phyloP scores from a whole-genome alignment of 306 rosid species.

The Dryas drummondii region DNA sequence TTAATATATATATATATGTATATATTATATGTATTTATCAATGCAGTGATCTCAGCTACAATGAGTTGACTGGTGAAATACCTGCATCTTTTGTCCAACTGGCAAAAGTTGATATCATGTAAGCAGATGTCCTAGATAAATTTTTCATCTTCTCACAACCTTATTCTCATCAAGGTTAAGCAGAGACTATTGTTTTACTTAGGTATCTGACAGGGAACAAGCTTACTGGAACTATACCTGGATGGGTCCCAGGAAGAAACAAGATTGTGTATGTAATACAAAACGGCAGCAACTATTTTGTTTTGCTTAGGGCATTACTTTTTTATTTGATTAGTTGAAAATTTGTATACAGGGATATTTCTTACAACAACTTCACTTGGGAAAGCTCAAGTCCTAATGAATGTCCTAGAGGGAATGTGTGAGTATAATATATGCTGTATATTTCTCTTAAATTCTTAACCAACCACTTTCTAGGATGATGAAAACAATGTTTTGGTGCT shows the following conservation, averaged over 20 bases:
- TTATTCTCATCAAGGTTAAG: slow-evolving; percentile 7
- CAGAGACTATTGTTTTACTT: slow-evolving; percentile 13
- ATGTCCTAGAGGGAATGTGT: slow-evolving; percentile 77
- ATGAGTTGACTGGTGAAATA: slow-evolving; percentile 66
- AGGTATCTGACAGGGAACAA: slow-evolving; percentile 80
- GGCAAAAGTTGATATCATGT: slow-evolving; percentile 64
- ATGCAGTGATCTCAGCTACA: slow-evolving; percentile 84
- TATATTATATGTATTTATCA: not conserved
- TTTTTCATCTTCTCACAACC: slow-evolving; percentile 3
- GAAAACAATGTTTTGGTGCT: slow-evolving; percentile 21
- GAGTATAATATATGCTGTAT: slow-evolving; percentile 37
- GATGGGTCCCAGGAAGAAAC: slow-evolving; percentile 56
- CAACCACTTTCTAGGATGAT: slow-evolving; percentile 1
- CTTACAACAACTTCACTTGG: slow-evolving; percentile 79
- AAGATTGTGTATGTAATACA: slow-evolving; percentile 49
- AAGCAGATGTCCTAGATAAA: slow-evolving; percentile 28
- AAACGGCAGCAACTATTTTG: not conserved
- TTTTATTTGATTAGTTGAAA: slow-evolving; percentile 9
- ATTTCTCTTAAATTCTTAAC: not conserved
- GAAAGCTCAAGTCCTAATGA: slow-evolving; percentile 62
- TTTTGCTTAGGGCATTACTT: not conserved
- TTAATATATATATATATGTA: not conserved
- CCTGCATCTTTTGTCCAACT: slow-evolving; percentile 57
- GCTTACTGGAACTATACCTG: slow-evolving; percentile 67
- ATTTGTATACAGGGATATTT: slow-evolving; percentile 71